Percentiles rank a stretch among this genome's conserved stretches.
These are phyloP conservation scores for Trichomonas tenax DNA, from an alignment of 208 protist species.

Conservation along the genomic window DNA sequence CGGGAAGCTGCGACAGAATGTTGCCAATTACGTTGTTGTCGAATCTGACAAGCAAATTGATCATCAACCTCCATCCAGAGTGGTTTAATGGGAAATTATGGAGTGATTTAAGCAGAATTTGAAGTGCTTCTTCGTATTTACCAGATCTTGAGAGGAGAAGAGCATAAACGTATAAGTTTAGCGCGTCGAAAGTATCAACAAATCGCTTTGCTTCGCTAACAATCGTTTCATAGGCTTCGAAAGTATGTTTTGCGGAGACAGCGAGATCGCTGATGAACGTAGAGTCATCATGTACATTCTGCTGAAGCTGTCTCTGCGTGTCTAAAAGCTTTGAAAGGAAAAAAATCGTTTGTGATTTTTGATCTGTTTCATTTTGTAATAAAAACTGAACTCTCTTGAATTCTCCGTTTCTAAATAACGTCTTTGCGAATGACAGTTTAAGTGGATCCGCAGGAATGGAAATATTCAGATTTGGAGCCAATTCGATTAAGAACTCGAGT, in stretches of 20 bases:
- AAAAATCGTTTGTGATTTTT: not conserved
- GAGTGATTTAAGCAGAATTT: not conserved
- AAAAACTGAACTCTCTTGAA: not conserved
- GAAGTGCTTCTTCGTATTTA: not conserved
- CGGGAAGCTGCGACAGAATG: not conserved
- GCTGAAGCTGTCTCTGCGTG: not conserved
- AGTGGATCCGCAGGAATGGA: not conserved
- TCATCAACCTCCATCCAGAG: not conserved
- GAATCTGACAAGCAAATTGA: not conserved
- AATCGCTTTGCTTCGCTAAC: not conserved
- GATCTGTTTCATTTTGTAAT: not conserved
- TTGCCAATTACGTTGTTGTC: not conserved
- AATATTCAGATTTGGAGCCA: not conserved
- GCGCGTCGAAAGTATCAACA: not conserved
- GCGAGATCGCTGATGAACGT: not conserved
- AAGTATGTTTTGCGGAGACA: not conserved
- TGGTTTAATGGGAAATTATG: not conserved
- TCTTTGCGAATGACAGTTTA: not conserved
- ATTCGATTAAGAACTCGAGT: not conserved
- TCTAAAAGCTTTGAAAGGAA: not conserved
- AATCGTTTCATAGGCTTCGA: not conserved
- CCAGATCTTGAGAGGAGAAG: not conserved
- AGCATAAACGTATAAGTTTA: not conserved
- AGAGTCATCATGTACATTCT: not conserved
- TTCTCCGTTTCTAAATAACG: not conserved